Conservation (phyloP, 495 filamentous ascomycete genomes). For the Filosporella fistucella region DNA sequence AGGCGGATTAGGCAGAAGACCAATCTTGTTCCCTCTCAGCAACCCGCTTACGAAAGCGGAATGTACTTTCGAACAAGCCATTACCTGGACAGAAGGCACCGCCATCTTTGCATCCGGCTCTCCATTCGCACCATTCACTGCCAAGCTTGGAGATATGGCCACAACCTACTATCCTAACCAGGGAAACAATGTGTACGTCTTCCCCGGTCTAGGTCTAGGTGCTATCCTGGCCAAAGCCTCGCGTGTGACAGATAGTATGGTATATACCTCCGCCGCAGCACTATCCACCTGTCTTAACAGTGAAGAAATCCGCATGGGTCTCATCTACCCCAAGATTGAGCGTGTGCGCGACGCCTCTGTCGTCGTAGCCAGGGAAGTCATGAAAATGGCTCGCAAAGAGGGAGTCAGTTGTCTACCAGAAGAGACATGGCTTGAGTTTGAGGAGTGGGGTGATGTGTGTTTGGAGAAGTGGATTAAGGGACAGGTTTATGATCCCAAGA, state of each 20-base stretch:
- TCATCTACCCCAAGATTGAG: constrained; percentile 90
- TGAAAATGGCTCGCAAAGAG: constrained; percentile 72
- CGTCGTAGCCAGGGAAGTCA: constrained; percentile 83
- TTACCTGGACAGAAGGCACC: constrained; percentile 82
- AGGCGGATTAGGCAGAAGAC: constrained; percentile 70
- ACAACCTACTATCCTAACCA: constrained; percentile 84
- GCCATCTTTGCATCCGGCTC: constrained; percentile 93
- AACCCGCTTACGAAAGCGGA: constrained; percentile 96
- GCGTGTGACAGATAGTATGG: constrained; percentile 90
- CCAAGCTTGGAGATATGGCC: constrained; percentile 57
- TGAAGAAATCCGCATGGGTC: constrained; percentile 73
- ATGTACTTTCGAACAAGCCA: constrained; percentile 90
- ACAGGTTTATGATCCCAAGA: constrained; percentile 72
- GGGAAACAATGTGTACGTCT: constrained; percentile 89
- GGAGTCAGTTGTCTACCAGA: constrained; percentile 54
- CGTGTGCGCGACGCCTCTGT: constrained; percentile 89
- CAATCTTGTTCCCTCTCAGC: constrained; percentile 90
- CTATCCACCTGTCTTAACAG: constrained; percentile 73
- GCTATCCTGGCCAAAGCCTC: constrained; percentile 89
- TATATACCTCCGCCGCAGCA: constrained; percentile 83
- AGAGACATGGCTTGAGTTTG: constrained; percentile 75
- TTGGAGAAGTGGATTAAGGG: constrained; percentile 75
- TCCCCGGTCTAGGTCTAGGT: constrained; percentile 93
- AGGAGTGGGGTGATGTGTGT: constrained; percentile 71
- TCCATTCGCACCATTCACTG: constrained; percentile 75